Conservation (phyloP, 176 grass and related monocot genomes). For the maize (Zea mays) region DNA sequence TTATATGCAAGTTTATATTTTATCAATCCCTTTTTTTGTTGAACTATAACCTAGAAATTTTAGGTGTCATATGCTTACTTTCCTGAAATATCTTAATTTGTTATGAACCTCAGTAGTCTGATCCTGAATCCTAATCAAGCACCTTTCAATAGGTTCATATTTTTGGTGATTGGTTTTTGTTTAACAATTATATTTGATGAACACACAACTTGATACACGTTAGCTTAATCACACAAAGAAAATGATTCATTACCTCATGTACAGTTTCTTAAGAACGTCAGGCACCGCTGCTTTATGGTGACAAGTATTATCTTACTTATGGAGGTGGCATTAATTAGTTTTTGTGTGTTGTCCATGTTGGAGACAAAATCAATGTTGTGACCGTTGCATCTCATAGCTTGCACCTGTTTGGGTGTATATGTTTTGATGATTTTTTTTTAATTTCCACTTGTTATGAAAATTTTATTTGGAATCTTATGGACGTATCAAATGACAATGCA, state of each 20-base stretch:
- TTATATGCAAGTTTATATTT: constrained; percentile 2
- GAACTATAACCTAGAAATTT: constrained; percentile 1
- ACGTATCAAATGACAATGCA: neutral
- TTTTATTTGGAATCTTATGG: constrained; percentile 29
- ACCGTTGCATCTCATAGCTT: neutral
- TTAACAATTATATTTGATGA: constrained; percentile 5
- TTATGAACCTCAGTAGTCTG: constrained; percentile 25
- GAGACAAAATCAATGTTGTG: neutral
- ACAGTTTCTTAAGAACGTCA: neutral
- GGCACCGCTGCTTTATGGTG: neutral
- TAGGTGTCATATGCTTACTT: neutral
- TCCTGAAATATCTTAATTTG: constrained; percentile 5
- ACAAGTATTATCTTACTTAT: neutral
- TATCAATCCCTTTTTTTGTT: neutral
- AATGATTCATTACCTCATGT: neutral
- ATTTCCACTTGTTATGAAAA: neutral
- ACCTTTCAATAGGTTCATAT: neutral
- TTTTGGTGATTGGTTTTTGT: neutral
- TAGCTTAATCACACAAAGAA: neutral
- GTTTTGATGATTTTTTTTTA: constrained; percentile 19
- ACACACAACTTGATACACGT: neutral
- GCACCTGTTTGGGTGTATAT: neutral
- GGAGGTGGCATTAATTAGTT: neutral
- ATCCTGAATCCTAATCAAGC: neutral
- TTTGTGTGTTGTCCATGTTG: neutral